phyloP scores from a whole-genome alignment of 495 filamentous ascomycete genomes.

The Barbatosphaeria neglecta region DNA sequence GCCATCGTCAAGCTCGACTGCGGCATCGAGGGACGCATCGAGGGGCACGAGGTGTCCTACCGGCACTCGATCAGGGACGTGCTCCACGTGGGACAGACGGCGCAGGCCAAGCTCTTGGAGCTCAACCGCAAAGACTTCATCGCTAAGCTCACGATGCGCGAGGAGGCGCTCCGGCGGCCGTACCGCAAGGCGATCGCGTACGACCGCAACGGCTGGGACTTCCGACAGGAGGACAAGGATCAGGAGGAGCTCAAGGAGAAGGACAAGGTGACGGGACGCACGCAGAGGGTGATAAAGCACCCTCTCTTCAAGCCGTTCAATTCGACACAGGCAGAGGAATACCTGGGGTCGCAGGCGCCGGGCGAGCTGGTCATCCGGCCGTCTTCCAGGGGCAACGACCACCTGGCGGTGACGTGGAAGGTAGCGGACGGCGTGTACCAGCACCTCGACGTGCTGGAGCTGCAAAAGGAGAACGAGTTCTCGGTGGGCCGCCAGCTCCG shows the following conservation, averaged over 20 bases:
- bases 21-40: constrained; percentile 79
- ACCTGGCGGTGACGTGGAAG: constrained; percentile 96
- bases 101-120: constrained; percentile 75
- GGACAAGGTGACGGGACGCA: constrained; percentile 68
- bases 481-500: constrained; percentile 74
- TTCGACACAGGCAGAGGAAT: constrained; percentile 85
- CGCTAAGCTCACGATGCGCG: constrained; percentile 71
- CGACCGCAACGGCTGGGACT: constrained; percentile 74
- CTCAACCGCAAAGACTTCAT: constrained; percentile 73
- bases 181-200: constrained; percentile 55
- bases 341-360: constrained; percentile 65
- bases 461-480: constrained; percentile 94
- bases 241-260: constrained; percentile 66
- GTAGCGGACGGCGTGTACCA: constrained; percentile 90
- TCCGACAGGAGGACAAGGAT: constrained; percentile 64
- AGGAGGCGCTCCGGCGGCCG: constrained; percentile 63
- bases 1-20: constrained; percentile 88
- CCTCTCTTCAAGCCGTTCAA: constrained; percentile 91
- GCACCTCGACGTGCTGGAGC: constrained; percentile 91
- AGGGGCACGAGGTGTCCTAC: constrained; percentile 58
- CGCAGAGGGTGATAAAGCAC: constrained; percentile 91
- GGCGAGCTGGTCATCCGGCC: constrained; percentile 93
- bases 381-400: constrained; percentile 85
- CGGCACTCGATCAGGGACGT: constrained; percentile 43
- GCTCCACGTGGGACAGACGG: constrained; percentile 65